Percentiles rank a stretch among this genome's conserved stretches.
phyloP scores from a whole-genome alignment of 768 basidiomycete genomes.

The Heimioporus sp. region DNA sequence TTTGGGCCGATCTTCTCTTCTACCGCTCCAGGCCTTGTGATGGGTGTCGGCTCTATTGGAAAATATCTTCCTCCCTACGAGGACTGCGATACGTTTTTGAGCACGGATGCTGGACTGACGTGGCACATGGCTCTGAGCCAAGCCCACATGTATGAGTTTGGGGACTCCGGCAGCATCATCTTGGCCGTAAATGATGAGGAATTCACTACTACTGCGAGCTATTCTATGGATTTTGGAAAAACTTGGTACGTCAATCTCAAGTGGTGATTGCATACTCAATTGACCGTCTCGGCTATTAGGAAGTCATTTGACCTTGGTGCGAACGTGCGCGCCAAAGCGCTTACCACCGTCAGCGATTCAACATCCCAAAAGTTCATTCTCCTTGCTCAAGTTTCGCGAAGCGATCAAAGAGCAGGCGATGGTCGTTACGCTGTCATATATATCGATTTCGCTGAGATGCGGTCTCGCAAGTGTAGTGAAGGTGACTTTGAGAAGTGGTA shows the following conservation, averaged over 20 bases:
- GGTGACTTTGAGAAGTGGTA: constrained; percentile 88
- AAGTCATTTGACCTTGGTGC: constrained; percentile 65
- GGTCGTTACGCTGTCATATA: constrained; percentile 71
- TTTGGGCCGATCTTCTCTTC: constrained; percentile 94
- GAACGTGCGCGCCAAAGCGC: constrained; percentile 64
- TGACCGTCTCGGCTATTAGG: constrained; percentile 44
- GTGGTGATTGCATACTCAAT: neutral
- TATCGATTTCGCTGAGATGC: constrained; percentile 78
- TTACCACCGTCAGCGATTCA: constrained; percentile 92
- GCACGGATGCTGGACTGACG: constrained; percentile 81
- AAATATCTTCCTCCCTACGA: constrained; percentile 65
- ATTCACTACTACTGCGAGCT: constrained; percentile 60
- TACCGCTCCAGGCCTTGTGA: constrained; percentile 89
- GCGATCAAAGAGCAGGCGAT: constrained; percentile 48
- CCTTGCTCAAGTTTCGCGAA: constrained; percentile 69
- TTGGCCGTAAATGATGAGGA: constrained; percentile 88
- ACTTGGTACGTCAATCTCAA: constrained; percentile 62
- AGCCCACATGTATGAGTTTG: constrained; percentile 95
- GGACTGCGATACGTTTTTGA: constrained; percentile 91
- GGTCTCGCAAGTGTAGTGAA: constrained; percentile 63
- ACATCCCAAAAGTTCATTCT: constrained; percentile 96
- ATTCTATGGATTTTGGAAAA: constrained; percentile 80
- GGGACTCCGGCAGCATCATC: constrained; percentile 80
- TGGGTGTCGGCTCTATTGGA: constrained; percentile 95
- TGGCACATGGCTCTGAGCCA: constrained; percentile 78